Base-by-base conservation (phyloP, 805 yeast genomes). In the Candida ovalis region DNA sequence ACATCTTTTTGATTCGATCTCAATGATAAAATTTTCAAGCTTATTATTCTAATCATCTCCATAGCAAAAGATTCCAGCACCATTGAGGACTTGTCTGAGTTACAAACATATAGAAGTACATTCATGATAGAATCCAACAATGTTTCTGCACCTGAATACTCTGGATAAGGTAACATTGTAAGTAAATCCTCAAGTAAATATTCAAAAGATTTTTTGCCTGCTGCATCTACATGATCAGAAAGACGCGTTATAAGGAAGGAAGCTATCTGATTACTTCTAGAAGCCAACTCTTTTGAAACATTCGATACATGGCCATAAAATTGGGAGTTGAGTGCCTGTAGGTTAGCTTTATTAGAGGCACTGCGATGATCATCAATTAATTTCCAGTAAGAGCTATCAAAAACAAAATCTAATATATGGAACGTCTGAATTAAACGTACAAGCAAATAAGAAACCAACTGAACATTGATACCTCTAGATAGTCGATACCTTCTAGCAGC, bases 1-100 rank as follows among this genome's bases (percentile, higher is more conserved):
- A 25, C 9, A 4, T 27, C 23, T 7, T 41, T 37, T 12, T 43
- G 33, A 23, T 4, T 35, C 12, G 44, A 38, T 46, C 62, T 72
- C 15, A 77, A 45, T 4, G 64, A 62, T 21, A 76, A 57, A 43
- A 84, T 71, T 35, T 68, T 71, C 2, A 77, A 72, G 0, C 87
- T 90, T 23, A 84, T 75, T 13, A 67, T 48, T 0, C 92, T 90
- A n/a, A 81, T 64, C 52, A 81, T 56, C 46, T 86, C 91, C 44
- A 87, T 61, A 3, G 79, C 70, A 51, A 72, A 73, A 0, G 81
- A 68, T 50, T 81, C 86, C 6, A 76, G 66, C 12, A 60, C 49
- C 1, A 76, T 67, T 0, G 74, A 42, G 40, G 70, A 67, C 25
- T 64, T 66, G 12, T 72, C 73, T 2, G 72, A 69, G 55, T 60